A percentile compares a stretch with the other conserved stretches of the same genome.
Conservation (phyloP, 768 basidiomycete genomes). For the Candolleomyces efflorescens region DNA sequence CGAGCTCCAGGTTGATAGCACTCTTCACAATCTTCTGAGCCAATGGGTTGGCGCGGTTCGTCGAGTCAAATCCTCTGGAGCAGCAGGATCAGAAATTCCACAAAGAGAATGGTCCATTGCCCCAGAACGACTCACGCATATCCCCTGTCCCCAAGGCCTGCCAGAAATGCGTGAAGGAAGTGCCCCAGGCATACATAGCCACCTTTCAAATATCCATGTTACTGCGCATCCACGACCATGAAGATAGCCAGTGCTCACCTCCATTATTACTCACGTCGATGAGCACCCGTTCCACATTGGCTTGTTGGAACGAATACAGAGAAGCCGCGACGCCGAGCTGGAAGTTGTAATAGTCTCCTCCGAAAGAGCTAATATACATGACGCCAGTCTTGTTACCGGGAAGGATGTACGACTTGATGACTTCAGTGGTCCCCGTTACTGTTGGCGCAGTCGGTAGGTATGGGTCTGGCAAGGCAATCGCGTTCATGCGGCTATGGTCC, state of each 20-base stretch:
- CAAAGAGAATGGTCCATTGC: background rate
- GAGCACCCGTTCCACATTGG: slow-evolving; percentile 46
- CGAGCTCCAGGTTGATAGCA: slow-evolving; percentile 42
- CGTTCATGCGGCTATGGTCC: slow-evolving; percentile 35
- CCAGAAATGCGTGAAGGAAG: slow-evolving; percentile 55
- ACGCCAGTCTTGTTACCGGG: slow-evolving; percentile 57
- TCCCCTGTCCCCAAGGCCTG: slow-evolving; percentile 48
- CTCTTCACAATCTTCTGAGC: slow-evolving; percentile 55
- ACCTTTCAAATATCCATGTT: slow-evolving; percentile 27
- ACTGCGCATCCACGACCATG: background rate
- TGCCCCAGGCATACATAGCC: slow-evolving; percentile 60
- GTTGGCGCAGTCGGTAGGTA: slow-evolving; percentile 45
- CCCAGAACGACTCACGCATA: slow-evolving; percentile 23
- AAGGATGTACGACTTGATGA: slow-evolving; percentile 53
- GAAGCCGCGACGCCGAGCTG: slow-evolving; percentile 46
- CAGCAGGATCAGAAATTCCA: no score
- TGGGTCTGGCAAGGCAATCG: slow-evolving; percentile 41
- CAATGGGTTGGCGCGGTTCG: slow-evolving; percentile 48
- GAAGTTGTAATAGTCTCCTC: slow-evolving; percentile 45
- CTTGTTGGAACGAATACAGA: slow-evolving; percentile 39
- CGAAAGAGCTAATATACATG: slow-evolving; percentile 61
- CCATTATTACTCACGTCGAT: slow-evolving; percentile 63
- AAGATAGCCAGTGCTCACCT: slow-evolving; percentile 30
- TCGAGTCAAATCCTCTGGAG: slow-evolving; percentile 52
- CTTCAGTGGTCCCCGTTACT: slow-evolving; percentile 42